Conservation (phyloP, 257 asterid genomes). For the Handroanthus guayacan region DNA sequence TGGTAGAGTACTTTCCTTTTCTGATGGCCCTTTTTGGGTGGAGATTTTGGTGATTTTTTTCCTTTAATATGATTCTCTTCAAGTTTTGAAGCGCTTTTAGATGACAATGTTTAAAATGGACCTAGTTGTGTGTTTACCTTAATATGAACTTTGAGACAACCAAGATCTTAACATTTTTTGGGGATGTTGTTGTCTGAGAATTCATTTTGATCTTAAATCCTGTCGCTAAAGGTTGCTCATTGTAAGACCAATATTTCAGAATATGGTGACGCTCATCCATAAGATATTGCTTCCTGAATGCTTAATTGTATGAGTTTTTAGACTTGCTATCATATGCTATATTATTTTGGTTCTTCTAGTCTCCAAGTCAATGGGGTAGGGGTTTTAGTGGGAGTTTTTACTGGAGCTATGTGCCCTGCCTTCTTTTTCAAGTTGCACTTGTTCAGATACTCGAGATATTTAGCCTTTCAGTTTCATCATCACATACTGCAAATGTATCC, state of each 20-base stretch:
- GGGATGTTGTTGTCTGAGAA: slow-evolving; percentile 6
- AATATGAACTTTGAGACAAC: background rate
- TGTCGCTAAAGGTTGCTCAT: slow-evolving; percentile 18
- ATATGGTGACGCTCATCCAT: slow-evolving; percentile 6
- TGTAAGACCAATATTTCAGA: slow-evolving; percentile 6
- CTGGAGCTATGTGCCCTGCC: background rate
- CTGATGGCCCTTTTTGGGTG: slow-evolving; percentile 13
- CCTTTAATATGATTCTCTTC: background rate
- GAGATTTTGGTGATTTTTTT: background rate
- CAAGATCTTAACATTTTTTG: slow-evolving; percentile 5
- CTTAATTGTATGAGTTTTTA: slow-evolving; percentile 4
- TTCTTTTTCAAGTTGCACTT: slow-evolving; percentile 18
- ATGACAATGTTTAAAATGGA: background rate
- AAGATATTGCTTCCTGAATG: slow-evolving; percentile 20
- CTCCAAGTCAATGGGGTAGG: background rate
- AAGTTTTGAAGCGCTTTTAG: slow-evolving; percentile 18
- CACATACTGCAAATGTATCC: slow-evolving; percentile 22
- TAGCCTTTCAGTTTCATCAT: slow-evolving; percentile 25
- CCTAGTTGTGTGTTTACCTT: slow-evolving; percentile 18
- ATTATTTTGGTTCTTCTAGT: background rate
- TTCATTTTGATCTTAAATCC: slow-evolving; percentile 18
- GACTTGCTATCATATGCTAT: background rate
- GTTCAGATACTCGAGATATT: slow-evolving; percentile 12
- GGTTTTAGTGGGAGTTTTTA: slow-evolving; percentile 3
- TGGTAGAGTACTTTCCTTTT: background rate